Evolutionary conservation across 2,329 filamentous ascomycete species (phyloP).

Genomic region (Stagonosporopsis vannaccii): DNA sequence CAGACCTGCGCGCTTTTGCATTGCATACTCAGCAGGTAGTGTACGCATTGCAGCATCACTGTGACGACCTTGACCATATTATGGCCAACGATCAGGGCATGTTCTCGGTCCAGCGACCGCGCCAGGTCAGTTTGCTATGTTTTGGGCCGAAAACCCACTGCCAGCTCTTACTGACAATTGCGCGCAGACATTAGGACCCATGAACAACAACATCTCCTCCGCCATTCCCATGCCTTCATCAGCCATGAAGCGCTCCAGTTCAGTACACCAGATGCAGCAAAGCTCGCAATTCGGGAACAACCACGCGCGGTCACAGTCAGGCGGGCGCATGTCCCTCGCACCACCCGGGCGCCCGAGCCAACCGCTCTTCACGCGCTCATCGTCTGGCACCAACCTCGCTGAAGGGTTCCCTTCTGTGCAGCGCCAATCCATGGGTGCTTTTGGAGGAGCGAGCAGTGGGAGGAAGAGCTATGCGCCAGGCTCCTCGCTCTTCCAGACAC

Average conservation of each 20-base stretch:
- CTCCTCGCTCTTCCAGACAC: constrained; percentile 56
- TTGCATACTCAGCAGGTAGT: not conserved
- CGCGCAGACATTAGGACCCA: constrained; percentile 79
- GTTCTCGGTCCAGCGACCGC: constrained; percentile 89
- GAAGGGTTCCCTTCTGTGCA: constrained; percentile 87
- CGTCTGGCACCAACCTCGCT: constrained; percentile 80
- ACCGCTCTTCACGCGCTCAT: constrained; percentile 84
- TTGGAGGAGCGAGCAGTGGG: constrained; percentile 61
- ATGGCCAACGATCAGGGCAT: constrained; percentile 63
- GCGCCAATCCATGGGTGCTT: constrained; percentile 78
- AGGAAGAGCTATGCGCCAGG: constrained; percentile 75
- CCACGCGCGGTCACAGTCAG: constrained; percentile 83
- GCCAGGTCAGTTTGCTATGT: constrained; percentile 72
- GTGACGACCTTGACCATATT: not conserved
- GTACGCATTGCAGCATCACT: not conserved
- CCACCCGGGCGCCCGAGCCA: constrained; percentile 80
- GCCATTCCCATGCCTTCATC: constrained; percentile 90
- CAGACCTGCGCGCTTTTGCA: not conserved
- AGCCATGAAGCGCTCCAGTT: constrained; percentile 91
- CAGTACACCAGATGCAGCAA: constrained; percentile 69
- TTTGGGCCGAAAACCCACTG: constrained; percentile 14
- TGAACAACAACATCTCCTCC: constrained; percentile 74
- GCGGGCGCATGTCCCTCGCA: constrained; percentile 84
- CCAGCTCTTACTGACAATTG: constrained; percentile 23
- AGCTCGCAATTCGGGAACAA: constrained; percentile 65